phyloP scores from a whole-genome alignment of 208 protist genomes.

The Leishmania major region DNA sequence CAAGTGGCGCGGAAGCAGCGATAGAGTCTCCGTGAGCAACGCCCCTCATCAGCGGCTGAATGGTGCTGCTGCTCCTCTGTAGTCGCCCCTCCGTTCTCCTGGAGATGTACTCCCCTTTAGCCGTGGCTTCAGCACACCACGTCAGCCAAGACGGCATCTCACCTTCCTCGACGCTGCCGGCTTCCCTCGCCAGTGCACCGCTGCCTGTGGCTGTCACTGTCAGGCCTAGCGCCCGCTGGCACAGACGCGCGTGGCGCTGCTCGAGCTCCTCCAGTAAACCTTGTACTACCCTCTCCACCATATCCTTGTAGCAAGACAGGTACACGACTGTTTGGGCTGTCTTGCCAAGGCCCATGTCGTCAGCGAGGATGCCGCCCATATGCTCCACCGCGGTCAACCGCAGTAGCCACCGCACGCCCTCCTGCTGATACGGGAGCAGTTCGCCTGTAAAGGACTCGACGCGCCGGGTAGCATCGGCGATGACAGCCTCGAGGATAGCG shows the following conservation, averaged over 20 bases:
- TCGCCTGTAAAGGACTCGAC: constrained; percentile 30
- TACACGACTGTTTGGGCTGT: constrained; percentile 96
- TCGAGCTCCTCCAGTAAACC: constrained; percentile 18
- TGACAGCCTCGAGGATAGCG: constrained; percentile 31
- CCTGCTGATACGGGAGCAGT: constrained; percentile 95
- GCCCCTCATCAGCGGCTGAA: too few relatives aligned
- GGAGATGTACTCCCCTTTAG: neutral
- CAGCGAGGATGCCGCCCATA: constrained; percentile 92
- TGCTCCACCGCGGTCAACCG: constrained; percentile 87
- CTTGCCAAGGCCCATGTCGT: constrained; percentile 99
- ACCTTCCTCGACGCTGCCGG: neutral
- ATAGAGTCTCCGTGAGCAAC: too few relatives aligned
- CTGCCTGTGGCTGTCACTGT: neutral
- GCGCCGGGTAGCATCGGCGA: constrained; percentile 27
- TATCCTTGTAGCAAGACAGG: constrained; percentile 70
- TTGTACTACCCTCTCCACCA: constrained; percentile 41
- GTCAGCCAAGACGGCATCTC: constrained; percentile 26
- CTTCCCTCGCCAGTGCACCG: neutral
- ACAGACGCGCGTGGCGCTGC: constrained; percentile 11
- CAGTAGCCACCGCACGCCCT: constrained; percentile 97
- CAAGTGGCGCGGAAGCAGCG: too few relatives aligned
- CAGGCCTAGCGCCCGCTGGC: constrained; percentile 17
- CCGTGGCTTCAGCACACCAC: constrained; percentile 9
- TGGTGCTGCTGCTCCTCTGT: too few relatives aligned
- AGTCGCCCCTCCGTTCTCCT: too few relatives aligned